phyloP scores from a whole-genome alignment of 2,329 filamentous ascomycete species.

The Pseudogymnoascus destructans region DNA sequence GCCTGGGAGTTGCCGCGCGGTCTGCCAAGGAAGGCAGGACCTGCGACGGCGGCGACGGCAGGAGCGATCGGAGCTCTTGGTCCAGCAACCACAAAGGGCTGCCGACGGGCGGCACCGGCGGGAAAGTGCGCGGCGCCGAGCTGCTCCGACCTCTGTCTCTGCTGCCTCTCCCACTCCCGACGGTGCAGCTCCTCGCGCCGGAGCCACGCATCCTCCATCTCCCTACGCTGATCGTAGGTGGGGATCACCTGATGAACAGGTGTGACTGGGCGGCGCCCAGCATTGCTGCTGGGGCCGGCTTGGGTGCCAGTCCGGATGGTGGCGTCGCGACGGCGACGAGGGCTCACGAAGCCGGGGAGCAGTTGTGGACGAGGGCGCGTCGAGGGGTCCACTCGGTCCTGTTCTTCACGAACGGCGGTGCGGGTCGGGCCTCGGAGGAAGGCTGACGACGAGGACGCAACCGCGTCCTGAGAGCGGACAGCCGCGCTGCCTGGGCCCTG shows the following conservation, averaged over 20 bases:
- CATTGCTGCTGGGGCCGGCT: neutral
- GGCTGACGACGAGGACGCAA: neutral
- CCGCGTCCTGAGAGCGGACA: neutral
- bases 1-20: neutral
- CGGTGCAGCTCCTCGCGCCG: neutral
- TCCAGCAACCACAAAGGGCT: neutral
- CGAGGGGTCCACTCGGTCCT: neutral
- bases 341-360: neutral
- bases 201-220: neutral
- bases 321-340: neutral
- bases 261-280: neutral
- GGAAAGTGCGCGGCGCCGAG: neutral
- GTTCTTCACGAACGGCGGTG: neutral
- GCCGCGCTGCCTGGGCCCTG: neutral
- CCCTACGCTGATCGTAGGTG: slow-evolving; percentile 1
- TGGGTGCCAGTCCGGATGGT: neutral
- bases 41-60: neutral
- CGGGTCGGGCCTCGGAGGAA: neutral
- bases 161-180: neutral
- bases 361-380: neutral
- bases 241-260: neutral
- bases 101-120: neutral
- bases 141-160: neutral
- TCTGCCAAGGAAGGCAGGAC: neutral
- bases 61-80: neutral